Evolutionary conservation across 1,284 basidiomycete species (phyloP).

Genomic region (Cryptococcus deneoformans): DNA sequence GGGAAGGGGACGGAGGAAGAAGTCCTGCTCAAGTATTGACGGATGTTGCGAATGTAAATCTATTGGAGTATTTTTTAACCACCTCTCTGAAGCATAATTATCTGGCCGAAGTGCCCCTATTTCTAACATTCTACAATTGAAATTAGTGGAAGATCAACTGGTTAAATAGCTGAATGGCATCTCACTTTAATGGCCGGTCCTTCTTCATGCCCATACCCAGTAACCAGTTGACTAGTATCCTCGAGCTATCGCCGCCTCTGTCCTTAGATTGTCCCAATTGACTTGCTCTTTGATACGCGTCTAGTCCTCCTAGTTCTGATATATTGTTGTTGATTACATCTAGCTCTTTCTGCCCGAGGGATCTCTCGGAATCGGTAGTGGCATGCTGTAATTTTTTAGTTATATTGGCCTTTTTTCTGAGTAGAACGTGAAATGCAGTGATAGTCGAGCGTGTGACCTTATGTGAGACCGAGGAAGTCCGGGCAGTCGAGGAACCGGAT

Average conservation of each 20-base stretch:
- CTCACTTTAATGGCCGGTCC: neutral
- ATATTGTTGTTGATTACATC: constrained; percentile 61
- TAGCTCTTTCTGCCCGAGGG: constrained; percentile 38
- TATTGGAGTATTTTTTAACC: constrained; percentile 68
- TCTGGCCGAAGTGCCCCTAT: constrained; percentile 79
- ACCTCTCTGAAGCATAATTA: constrained; percentile 63
- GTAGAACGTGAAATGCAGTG: constrained; percentile 41
- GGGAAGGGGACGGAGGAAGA: constrained; percentile 55
- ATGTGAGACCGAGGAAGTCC: constrained; percentile 13
- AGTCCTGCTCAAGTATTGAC: constrained; percentile 73
- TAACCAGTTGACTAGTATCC: constrained; percentile 66
- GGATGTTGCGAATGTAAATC: constrained; percentile 79
- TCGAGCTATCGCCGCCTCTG: constrained; percentile 80
- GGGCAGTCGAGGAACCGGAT: neutral
- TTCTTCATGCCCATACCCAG: constrained; percentile 50
- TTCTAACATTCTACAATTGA: constrained; percentile 58
- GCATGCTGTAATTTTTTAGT: constrained; percentile 11
- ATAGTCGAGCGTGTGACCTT: constrained; percentile 44
- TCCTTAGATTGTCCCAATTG: constrained; percentile 71
- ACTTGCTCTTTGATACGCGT: constrained; percentile 76
- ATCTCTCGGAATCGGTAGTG: neutral
- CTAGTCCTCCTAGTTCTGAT: constrained; percentile 66
- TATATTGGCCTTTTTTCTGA: constrained; percentile 39
- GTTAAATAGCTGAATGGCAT: too few species aligned
- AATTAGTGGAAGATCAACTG: too few species aligned